These are phyloP conservation scores for Psophocarpus tetragonolobus DNA, from an alignment of 306 rosid species.

Conservation along the genomic window DNA sequence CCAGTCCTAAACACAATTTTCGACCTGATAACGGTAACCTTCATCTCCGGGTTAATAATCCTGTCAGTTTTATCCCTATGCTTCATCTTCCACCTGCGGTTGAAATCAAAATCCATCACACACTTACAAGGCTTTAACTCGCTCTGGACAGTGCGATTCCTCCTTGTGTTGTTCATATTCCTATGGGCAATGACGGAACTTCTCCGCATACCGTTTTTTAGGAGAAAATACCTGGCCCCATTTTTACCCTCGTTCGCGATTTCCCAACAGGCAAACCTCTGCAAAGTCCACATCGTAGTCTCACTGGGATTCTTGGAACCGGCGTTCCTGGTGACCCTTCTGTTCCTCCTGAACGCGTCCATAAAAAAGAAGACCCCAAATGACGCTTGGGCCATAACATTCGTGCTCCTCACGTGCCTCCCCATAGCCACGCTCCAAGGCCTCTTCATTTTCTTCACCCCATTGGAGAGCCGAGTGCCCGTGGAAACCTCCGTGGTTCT, in stretches of 20 bases:
- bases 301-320: constrained; percentile 75
- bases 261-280: constrained; percentile 44
- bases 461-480: constrained; percentile 33
- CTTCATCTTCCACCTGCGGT: constrained; percentile 70
- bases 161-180: constrained; percentile 59
- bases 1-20: constrained; percentile 47
- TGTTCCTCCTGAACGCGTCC: constrained; percentile 70
- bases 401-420: constrained; percentile 41
- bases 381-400: constrained; percentile 39
- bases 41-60: constrained; percentile 47
- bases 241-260: not conserved
- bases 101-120: constrained; percentile 61
- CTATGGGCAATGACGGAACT: constrained; percentile 72
- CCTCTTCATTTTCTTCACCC: constrained; percentile 35
- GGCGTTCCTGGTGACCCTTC: constrained; percentile 65
- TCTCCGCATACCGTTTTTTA: constrained; percentile 54
- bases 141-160: constrained; percentile 79
- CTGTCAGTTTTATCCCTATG: constrained; percentile 63
- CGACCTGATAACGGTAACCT: constrained; percentile 51
- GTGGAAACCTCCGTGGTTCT: constrained; percentile 12
- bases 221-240: constrained; percentile 33
- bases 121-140: constrained; percentile 70
- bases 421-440: constrained; percentile 45
- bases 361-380: constrained; percentile 41
- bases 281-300: constrained; percentile 53